Percentiles rank a stretch among this genome's conserved stretches.
phyloP scores from a whole-genome alignment of 2,329 filamentous ascomycete genomes.

The Trichoderma brevicompactum region DNA sequence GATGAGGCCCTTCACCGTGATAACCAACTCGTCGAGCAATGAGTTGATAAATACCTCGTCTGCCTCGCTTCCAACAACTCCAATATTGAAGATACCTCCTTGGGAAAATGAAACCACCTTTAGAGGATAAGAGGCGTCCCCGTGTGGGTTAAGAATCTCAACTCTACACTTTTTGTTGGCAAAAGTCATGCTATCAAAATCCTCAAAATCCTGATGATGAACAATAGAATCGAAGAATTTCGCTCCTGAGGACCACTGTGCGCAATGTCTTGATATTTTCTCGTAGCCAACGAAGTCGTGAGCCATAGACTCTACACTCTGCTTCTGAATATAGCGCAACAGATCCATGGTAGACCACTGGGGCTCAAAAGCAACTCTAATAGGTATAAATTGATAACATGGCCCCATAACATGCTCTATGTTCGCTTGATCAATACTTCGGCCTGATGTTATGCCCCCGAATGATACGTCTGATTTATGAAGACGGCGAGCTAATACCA shows the following conservation, averaged over 20 bases:
- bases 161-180: conserved; percentile 29
- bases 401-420: conserved; percentile 38
- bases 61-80: neutral
- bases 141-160: conserved; percentile 10
- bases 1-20: neutral
- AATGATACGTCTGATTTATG: conserved; percentile 35
- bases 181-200: conserved; percentile 38
- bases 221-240: conserved; percentile 37
- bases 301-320: conserved; percentile 36
- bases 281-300: conserved; percentile 35
- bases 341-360: conserved; percentile 35
- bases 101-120: conserved; percentile 1
- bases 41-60: neutral
- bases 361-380: conserved; percentile 36
- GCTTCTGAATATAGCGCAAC: conserved; percentile 33
- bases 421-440: conserved; percentile 33
- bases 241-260: conserved; percentile 31
- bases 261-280: conserved; percentile 33
- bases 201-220: conserved; percentile 39
- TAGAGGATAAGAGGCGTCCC: conserved; percentile 5
- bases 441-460: conserved; percentile 38
- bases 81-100: neutral
- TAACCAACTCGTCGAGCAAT: neutral
- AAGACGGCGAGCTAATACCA: conserved; percentile 34
- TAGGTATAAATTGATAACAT: conserved; percentile 39